Evolutionary conservation across 208 protist genomes (phyloP).

Genomic region (Crithidia thermophila): DNA sequence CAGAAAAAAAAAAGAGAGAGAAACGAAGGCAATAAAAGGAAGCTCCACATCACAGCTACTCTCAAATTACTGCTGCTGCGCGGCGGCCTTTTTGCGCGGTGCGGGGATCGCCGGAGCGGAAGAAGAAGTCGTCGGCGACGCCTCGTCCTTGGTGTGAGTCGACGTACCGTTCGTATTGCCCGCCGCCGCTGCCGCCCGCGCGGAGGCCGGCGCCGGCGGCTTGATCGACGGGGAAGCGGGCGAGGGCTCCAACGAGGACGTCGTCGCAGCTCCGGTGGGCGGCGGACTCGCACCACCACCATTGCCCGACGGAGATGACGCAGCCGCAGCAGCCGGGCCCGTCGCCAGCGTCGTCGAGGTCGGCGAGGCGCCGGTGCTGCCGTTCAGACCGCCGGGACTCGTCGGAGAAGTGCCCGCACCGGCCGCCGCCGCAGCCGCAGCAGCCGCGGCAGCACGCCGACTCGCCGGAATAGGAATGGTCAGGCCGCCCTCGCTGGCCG

Average conservation of each 20-base stretch:
- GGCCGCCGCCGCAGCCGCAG: constrained; percentile 1
- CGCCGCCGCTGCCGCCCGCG: not conserved
- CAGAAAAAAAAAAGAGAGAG: not conserved
- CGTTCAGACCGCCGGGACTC: not conserved
- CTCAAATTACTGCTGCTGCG: not conserved
- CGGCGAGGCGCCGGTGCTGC: constrained; percentile 3
- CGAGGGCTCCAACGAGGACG: constrained; percentile 9
- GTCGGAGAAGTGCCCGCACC: not conserved
- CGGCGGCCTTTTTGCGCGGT: constrained; percentile 4
- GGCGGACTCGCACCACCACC: not conserved
- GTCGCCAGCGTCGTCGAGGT: not conserved
- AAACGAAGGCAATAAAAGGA: not conserved
- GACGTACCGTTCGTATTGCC: not conserved
- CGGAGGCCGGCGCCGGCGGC: constrained; percentile 15
- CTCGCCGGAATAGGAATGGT: constrained; percentile 48
- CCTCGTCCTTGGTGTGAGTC: constrained; percentile 5
- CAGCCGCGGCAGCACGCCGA: constrained; percentile 20
- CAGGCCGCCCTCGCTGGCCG: constrained; percentile 13
- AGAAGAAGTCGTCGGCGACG: no score
- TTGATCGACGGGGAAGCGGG: constrained; percentile 22
- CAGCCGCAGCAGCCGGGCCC: not conserved
- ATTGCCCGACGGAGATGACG: not conserved
- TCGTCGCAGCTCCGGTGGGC: not conserved
- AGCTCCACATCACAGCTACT: not conserved
- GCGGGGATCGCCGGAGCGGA: not conserved